Base-by-base conservation (phyloP, 2,329 filamentous ascomycete genomes). In the Dothideomycetidae sp. region DNA sequence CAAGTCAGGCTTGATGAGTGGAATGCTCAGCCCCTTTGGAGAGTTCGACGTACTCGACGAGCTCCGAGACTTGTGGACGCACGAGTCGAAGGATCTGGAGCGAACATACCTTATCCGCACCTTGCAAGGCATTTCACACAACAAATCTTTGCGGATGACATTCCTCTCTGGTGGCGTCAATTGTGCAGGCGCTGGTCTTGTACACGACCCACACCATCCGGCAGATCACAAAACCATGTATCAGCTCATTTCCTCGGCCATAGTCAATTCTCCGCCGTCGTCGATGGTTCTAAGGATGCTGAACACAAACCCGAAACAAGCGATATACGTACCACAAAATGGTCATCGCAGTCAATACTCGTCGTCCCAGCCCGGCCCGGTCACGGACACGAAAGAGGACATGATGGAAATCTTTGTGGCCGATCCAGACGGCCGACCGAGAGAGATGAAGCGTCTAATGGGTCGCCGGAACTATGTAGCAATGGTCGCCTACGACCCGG, bases 321-420 rank as follows among this genome's bases (percentile, higher is more conserved):
- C 81, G 26, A 74, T 96, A 17, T 98, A 94, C 57, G 70, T 98
- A 38, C 90, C 90, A 0, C 69, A 73, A 38, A 98, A 98, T 58
- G 88, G 88, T n/a, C 72, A 77, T 48, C 67, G 73, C 45, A 71
- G 66, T 42, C 68, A 70, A 1, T 75, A 84, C 40, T 42, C 48
- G 30, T 39, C 37, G 15, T 32, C 31, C n/a, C 19, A 28, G 17
- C 40, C 39, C 7, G 30, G 23, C 11, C n/a, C 26, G 9, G 7
- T 23, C 12, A 79, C 78, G 2, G 90, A 98, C 56, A 98, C 90
- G 32, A 96, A 98, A 60, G 90, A 98, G 59, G 90, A 98, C 61
- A 98, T 98, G 90, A 93, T 98, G 81, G 90, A 98, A 64, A 92
- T 98, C 48, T 98, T 98, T 70, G 84, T 90, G 51, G 82, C 79